These are phyloP conservation scores for Echinosophora koreensis DNA, from an alignment of 306 rosid species.

Conservation along the genomic window DNA sequence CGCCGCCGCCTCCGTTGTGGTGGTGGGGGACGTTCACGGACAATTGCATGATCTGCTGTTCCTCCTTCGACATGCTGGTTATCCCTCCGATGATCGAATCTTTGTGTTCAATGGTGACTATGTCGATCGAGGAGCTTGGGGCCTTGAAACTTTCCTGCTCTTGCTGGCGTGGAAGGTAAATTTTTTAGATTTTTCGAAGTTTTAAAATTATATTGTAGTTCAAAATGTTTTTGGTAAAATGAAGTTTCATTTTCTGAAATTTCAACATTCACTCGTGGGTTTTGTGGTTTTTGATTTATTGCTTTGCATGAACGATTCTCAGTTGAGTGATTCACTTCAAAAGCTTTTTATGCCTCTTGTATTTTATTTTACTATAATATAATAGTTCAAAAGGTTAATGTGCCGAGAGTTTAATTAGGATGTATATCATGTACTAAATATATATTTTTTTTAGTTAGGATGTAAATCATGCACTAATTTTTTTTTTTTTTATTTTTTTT, in stretches of 20 bases:
- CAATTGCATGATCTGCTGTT: slow-evolving; percentile 81
- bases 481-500: too few species aligned
- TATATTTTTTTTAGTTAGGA: too few species aligned
- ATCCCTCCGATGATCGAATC: slow-evolving; percentile 65
- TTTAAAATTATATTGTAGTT: neutral
- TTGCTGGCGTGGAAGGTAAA: slow-evolving; percentile 81
- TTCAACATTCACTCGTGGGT: slow-evolving; percentile 5
- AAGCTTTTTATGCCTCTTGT: neutral
- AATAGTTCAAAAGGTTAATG: neutral
- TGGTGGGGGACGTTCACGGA: slow-evolving; percentile 87
- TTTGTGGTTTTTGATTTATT: neutral
- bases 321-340: neutral
- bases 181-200: neutral
- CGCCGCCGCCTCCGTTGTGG: slow-evolving; percentile 49
- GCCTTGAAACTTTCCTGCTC: slow-evolving; percentile 78
- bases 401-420: slow-evolving; percentile 6
- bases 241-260: neutral
- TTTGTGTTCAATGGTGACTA: slow-evolving; percentile 88
- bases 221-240: neutral
- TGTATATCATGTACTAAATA: neutral
- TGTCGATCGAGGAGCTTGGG: slow-evolving; percentile 97
- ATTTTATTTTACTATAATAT: neutral
- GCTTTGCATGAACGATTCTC: neutral
- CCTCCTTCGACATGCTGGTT: slow-evolving; percentile 74
- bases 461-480: neutral